phyloP scores from a whole-genome alignment of 192 early-diverging fungal species.

The Rhizoclosmatium sp. region DNA sequence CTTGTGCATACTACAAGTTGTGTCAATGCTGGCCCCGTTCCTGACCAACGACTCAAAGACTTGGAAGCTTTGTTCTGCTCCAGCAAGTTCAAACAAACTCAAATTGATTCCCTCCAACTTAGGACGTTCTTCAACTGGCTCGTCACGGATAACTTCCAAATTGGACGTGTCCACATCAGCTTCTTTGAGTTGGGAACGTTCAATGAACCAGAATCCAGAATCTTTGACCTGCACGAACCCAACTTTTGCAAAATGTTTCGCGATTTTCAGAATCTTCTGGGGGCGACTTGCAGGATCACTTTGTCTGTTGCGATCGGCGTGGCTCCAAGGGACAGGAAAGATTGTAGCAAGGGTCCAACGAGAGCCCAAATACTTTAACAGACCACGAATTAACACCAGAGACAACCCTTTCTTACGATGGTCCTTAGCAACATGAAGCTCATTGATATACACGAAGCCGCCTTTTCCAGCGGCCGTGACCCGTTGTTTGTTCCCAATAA shows the following conservation, averaged over 20 bases:
- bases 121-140: background rate
- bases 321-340: background rate
- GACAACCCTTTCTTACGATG: background rate
- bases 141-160: background rate
- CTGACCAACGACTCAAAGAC: background rate
- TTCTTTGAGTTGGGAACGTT: background rate
- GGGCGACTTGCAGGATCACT: background rate
- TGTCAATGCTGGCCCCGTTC: background rate
- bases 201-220: background rate
- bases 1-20: background rate
- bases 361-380: background rate
- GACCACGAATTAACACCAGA: background rate
- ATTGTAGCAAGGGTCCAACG: background rate
- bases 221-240: background rate
- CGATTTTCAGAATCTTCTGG: background rate
- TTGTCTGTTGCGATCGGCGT: background rate
- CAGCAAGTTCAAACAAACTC: no score
- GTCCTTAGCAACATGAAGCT: background rate
- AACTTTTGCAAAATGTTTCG: background rate
- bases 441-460: background rate
- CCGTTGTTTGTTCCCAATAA: background rate
- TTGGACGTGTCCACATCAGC: background rate
- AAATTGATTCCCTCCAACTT: background rate
- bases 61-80: no score
- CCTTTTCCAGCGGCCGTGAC: background rate